A percentile compares a stretch with the other conserved stretches of the same genome.
phyloP scores from a whole-genome alignment of 176 grass and related monocot species.

The Oryza nivara region DNA sequence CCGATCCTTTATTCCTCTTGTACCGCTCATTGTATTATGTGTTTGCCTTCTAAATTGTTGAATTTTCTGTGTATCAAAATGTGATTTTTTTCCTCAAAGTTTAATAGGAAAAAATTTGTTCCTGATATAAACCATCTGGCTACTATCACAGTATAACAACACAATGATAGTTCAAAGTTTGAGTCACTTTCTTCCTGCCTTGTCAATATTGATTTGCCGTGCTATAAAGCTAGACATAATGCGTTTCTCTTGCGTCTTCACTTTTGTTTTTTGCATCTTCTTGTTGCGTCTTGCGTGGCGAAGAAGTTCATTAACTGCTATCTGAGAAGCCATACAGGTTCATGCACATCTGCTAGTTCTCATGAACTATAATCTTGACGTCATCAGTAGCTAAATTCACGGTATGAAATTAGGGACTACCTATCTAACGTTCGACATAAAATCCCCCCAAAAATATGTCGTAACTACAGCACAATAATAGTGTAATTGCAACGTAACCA shows the following conservation, averaged over 20 bases:
- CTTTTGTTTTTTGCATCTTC: conserved; percentile 14
- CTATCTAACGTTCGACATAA: too few relatives aligned
- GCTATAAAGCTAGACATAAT: not conserved
- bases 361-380: not conserved
- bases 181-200: not conserved
- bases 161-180: not conserved
- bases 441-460: too few relatives aligned
- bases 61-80: not conserved
- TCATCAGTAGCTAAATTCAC: conserved; percentile 7
- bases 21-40: not conserved
- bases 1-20: not conserved
- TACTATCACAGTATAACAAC: not conserved
- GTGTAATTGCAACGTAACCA: too few relatives aligned
- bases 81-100: not conserved
- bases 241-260: not conserved
- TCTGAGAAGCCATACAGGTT: not conserved
- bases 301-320: conserved; percentile 19
- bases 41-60: not conserved
- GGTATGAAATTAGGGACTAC: not conserved
- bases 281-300: not conserved
- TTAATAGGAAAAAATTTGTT: not conserved
- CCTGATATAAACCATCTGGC: not conserved
- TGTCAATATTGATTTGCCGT: not conserved
- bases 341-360: not conserved
- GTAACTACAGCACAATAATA: too few relatives aligned